A percentile compares a stretch with the other conserved stretches of the same genome.
phyloP scores from a whole-genome alignment of 805 yeast species.

The Cyberlindnera euphorbiae region DNA sequence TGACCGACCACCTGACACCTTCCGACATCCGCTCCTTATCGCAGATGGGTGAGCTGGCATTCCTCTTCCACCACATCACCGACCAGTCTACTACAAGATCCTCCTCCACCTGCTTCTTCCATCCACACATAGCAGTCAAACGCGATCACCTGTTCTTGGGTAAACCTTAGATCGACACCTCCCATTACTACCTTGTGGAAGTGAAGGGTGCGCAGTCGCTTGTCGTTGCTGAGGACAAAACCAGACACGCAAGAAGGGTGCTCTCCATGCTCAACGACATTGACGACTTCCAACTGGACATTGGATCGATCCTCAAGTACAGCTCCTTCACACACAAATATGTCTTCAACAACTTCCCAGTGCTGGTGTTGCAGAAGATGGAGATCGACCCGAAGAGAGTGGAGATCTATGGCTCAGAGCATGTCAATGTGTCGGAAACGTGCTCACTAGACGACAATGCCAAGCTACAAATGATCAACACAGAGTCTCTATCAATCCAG shows the following conservation, averaged over 20 bases:
- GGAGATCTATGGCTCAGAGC: slow-evolving; percentile 4
- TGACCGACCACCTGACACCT: slow-evolving; percentile 13
- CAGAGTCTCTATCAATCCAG: slow-evolving; percentile 1
- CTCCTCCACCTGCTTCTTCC: slow-evolving; percentile 2
- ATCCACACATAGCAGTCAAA: slow-evolving; percentile 7
- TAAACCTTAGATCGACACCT: slow-evolving; percentile 5
- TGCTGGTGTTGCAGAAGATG: slow-evolving; percentile 3
- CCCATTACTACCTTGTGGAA: slow-evolving; percentile 13
- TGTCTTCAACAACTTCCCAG: slow-evolving; percentile 6
- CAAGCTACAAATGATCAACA: not conserved
- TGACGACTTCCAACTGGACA: slow-evolving; percentile 4
- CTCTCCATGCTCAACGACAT: slow-evolving; percentile 10
- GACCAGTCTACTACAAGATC: slow-evolving; percentile 1
- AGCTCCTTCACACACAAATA: slow-evolving; percentile 6
- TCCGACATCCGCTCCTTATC: slow-evolving; percentile 9
- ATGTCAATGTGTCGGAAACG: slow-evolving; percentile 1
- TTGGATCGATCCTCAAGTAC: slow-evolving; percentile 1
- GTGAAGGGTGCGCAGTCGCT: slow-evolving; percentile 15
- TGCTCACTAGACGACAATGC: slow-evolving; percentile 3
- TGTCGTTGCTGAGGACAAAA: slow-evolving; percentile 13
- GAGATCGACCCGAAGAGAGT: slow-evolving; percentile 12
- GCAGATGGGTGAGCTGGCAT: slow-evolving; percentile 9
- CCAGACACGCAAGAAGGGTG: slow-evolving; percentile 10
- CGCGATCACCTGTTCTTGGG: slow-evolving; percentile 4
- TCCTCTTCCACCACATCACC: slow-evolving; percentile 10